Conservation (phyloP, 2,329 filamentous ascomycete species). For the Penicillium nordicum region DNA sequence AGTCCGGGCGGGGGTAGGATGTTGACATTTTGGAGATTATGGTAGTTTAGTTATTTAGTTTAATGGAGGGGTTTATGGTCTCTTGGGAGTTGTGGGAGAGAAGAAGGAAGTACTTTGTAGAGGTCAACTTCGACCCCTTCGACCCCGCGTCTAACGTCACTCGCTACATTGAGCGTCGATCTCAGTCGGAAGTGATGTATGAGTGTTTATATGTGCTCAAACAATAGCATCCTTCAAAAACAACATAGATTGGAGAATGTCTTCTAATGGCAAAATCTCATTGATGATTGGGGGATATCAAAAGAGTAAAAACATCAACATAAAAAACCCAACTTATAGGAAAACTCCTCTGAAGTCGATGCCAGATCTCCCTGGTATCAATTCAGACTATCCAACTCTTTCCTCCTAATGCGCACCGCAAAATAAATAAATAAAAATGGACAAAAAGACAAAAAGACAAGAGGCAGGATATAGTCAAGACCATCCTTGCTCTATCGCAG, state of each 20-base stretch:
- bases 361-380: background rate
- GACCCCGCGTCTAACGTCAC: constrained; percentile 16
- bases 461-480: constrained; percentile 9
- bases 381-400: constrained; percentile 7
- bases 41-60: background rate
- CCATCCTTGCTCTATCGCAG: constrained; percentile 19
- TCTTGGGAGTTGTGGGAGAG: background rate
- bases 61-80: background rate
- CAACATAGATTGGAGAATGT: constrained; percentile 3
- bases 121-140: constrained; percentile 5
- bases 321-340: constrained; percentile 4
- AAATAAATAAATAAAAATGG: constrained; percentile 6
- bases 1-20: constrained; percentile 63
- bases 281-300: constrained; percentile 27
- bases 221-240: background rate
- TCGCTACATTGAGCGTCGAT: background rate
- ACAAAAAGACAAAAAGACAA: constrained; percentile 2
- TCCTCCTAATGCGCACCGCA: constrained; percentile 5
- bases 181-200: background rate
- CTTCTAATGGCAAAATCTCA: constrained; percentile 22
- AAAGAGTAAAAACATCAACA: constrained; percentile 20
- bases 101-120: background rate
- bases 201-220: background rate
- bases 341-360: constrained; percentile 5
- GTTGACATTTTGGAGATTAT: constrained; percentile 3